phyloP scores from a whole-genome alignment of 208 protist genomes.

The Wallacemonas sp. region DNA sequence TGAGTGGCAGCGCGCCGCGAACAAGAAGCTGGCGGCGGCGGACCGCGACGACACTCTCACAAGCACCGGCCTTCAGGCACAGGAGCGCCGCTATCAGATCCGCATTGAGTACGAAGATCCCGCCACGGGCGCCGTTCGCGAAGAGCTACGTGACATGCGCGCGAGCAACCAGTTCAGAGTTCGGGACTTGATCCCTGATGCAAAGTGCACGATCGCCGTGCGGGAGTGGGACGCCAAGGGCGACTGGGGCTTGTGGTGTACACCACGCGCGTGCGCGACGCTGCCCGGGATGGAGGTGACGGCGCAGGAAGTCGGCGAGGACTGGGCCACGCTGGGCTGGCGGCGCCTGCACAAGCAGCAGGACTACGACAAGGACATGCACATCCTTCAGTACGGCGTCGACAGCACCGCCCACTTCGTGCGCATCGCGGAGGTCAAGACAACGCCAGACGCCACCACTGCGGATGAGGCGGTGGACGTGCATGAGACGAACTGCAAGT shows the following conservation, averaged over 20 bases:
- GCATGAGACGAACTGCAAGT: background rate
- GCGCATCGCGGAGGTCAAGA: constrained; percentile 59
- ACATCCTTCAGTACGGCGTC: constrained; percentile 74
- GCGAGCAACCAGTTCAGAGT: constrained; percentile 81
- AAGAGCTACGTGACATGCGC: constrained; percentile 75
- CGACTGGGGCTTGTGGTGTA: constrained; percentile 89
- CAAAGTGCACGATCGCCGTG: constrained; percentile 87
- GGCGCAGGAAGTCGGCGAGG: constrained; percentile 76
- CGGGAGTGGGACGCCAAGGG: constrained; percentile 89
- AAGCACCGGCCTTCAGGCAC: constrained; percentile 46
- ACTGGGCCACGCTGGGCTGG: constrained; percentile 76
- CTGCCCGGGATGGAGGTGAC: constrained; percentile 64
- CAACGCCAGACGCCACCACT: background rate
- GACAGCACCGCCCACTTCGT: constrained; percentile 77
- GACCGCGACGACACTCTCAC: constrained; percentile 59
- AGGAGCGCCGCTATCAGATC: constrained; percentile 77
- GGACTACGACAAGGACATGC: constrained; percentile 86
- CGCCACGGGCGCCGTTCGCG: constrained; percentile 33
- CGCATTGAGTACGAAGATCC: constrained; percentile 66
- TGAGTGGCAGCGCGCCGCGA: constrained; percentile 83
- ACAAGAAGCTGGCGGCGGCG: constrained; percentile 59
- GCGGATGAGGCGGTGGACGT: background rate
- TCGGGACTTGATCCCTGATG: constrained; percentile 73
- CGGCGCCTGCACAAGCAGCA: constrained; percentile 46
- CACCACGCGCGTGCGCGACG: constrained; percentile 76